Percentiles rank a stretch among this genome's conserved stretches.
Conservation (phyloP, 495 filamentous ascomycete species). For the Darksidea phi region DNA sequence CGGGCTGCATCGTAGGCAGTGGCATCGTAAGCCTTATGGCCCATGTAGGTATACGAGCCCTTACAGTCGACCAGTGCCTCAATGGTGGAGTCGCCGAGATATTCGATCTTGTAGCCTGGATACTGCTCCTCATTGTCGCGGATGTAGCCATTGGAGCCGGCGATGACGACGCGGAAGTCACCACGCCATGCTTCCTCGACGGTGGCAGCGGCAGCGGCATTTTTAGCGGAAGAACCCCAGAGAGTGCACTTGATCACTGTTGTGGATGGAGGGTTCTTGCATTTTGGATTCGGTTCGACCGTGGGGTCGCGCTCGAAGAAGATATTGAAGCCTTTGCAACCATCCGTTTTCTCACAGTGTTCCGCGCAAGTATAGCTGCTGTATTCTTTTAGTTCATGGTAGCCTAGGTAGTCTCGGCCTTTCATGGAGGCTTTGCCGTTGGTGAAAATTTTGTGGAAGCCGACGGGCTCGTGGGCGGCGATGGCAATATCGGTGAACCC, state of each 20-base stretch:
- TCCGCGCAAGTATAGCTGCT: not conserved
- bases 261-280: not conserved
- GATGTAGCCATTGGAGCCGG: not conserved
- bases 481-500: not conserved
- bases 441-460: not conserved
- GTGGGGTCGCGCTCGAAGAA: not conserved
- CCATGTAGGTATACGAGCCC: not conserved
- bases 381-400: not conserved
- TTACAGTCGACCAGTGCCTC: conserved; percentile 1
- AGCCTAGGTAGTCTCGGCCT: not conserved
- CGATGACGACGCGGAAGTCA: not conserved
- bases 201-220: not conserved
- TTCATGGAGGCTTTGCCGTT: not conserved
- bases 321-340: not conserved
- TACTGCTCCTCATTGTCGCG: too few relatives aligned
- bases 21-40: not conserved
- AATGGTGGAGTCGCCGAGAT: not conserved
- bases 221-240: not conserved
- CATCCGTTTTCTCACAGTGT: not conserved
- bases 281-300: not conserved
- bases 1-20: not conserved
- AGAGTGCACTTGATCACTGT: not conserved
- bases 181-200: not conserved
- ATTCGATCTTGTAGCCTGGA: not conserved
- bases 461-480: not conserved